Percentiles rank a stretch among this genome's conserved stretches.
Evolutionary conservation across 2,329 filamentous ascomycete genomes (phyloP).

Genomic region (Phialocephala sp.): DNA sequence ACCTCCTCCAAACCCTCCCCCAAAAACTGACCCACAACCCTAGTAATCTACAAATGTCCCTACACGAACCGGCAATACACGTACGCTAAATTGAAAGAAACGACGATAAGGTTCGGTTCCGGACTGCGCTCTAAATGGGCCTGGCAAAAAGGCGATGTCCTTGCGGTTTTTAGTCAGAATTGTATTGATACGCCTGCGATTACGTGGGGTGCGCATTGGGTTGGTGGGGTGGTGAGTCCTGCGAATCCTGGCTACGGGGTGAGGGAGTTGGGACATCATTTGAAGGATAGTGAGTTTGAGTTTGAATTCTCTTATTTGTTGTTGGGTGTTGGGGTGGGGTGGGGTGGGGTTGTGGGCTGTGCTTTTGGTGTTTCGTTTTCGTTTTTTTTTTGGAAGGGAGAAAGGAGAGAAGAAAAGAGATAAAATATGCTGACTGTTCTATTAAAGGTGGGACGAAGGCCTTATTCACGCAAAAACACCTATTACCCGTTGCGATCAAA

Average conservation of each 20-base stretch:
- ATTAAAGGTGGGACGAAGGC: no score
- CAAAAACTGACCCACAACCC: no score
- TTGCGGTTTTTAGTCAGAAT: slow-evolving; percentile 82
- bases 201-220: slow-evolving; percentile 80
- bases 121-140: slow-evolving; percentile 73
- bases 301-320: no score
- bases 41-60: slow-evolving; percentile 45
- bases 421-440: no score
- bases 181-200: slow-evolving; percentile 78
- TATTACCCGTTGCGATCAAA: slow-evolving; percentile 63
- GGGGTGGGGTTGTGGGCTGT: no score
- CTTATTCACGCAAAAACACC: slow-evolving; percentile 73
- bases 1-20: no score
- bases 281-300: no score
- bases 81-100: slow-evolving; percentile 65
- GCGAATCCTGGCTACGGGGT: slow-evolving; percentile 86
- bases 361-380: no score
- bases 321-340: no score
- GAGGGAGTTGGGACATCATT: slow-evolving; percentile 80
- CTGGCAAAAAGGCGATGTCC: slow-evolving; percentile 81
- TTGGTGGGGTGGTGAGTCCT: slow-evolving; percentile 77
- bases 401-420: no score
- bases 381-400: no score
- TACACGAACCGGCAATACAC: slow-evolving; percentile 71
- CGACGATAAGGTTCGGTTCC: slow-evolving; percentile 76